Evolutionary conservation across 2,329 filamentous ascomycete species (phyloP), one percentile per base, ranked within the genome.

Genomic region (Blastomyces silverae): DNA sequence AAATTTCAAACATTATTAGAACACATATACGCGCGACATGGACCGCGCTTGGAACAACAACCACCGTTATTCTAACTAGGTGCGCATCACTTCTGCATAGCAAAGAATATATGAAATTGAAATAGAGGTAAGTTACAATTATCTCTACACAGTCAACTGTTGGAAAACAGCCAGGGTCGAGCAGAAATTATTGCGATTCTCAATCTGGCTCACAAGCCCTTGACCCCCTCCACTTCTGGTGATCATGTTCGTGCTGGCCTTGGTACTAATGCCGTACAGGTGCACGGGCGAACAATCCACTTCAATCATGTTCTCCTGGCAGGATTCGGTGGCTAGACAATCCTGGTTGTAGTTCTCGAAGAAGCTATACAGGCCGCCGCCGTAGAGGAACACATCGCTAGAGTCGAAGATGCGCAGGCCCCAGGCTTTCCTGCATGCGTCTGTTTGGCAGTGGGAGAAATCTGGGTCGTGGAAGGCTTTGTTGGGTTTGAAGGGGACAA

Each of bases 301-400:
- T 69, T 85, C 86, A 58, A 92, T 82, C 79, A 94, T 92, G 77
- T 91, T 88, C 65, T 87, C 82, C 77, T 93, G 90, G 79, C 90
- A 94, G 69, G 83, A 85, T 74, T 89, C 83, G 11, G 81, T 82
- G 48, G 77, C 75, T 20, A 92, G 82, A 71, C 90, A 94, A 22
- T 81, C 80, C 76, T 92, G 88, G 48, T 78, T 80, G 77, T 93
- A 93, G 81, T 92, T 91, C 75, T 93, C 85, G 73, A 91, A 93
- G 84, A 93, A 93, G 69, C 84, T 88, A 82, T 93, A 93, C 66
- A 92, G 78, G 34, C 90, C 90, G 5, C 85, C 88, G 57, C 90
- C 89, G 72, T 87, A 90, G 71, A 92, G 78, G 72, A 84, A 85
- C 22, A 92, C 74, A 67, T 91, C 84, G 11, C 80, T 82, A 2